phyloP scores from a whole-genome alignment of 129 eudicot genomes.

The Tagetes erecta region DNA sequence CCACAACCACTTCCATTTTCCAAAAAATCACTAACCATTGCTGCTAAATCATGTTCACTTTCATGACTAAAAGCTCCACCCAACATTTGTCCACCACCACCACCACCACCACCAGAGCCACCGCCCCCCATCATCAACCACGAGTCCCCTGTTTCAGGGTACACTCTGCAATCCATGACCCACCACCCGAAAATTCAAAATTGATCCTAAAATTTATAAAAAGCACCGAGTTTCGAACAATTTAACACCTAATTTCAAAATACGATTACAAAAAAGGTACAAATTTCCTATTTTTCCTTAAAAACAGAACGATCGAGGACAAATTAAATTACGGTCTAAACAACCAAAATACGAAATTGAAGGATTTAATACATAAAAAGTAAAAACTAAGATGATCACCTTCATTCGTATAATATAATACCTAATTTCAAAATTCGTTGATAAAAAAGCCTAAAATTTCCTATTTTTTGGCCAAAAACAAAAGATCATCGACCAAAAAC shows the following conservation, averaged over 20 bases:
- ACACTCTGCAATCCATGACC: conserved; percentile 68
- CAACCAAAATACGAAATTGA: too few species aligned
- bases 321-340: too few species aligned
- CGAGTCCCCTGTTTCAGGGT: conserved; percentile 46
- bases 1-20: conserved; percentile 82
- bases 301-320: not conserved
- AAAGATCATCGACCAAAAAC: conserved; percentile 7
- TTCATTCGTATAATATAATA: not conserved
- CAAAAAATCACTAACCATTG: conserved; percentile 83
- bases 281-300: conserved; percentile 6
- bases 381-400: too few species aligned
- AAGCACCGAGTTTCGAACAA: not conserved
- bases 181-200: conserved; percentile 24
- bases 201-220: not conserved
- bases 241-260: conserved; percentile 23
- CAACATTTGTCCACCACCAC: conserved; percentile 32
- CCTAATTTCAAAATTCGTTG: conserved; percentile 17
- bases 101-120: conserved; percentile 40
- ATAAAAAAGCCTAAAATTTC: not conserved
- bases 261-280: not conserved
- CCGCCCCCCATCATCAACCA: conserved; percentile 52
- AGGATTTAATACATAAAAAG: too few species aligned
- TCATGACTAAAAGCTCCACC: conserved; percentile 60
- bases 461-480: not conserved
- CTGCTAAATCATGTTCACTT: conserved; percentile 88